phyloP scores from a whole-genome alignment of 805 yeast genomes.

The Sugiyamaella marilandica region DNA sequence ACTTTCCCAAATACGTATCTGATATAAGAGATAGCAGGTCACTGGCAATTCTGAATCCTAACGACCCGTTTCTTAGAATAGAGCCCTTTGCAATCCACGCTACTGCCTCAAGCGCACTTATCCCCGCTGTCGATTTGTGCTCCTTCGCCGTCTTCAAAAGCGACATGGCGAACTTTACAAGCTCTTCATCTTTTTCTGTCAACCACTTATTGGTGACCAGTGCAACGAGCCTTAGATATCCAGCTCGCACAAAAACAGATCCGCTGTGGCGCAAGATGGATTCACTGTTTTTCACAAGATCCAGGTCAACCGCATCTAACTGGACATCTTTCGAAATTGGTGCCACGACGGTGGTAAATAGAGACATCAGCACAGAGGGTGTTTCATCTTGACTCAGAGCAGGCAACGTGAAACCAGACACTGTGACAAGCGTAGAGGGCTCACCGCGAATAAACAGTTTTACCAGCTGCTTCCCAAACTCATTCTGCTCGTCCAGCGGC shows the following conservation, averaged over 20 bases:
- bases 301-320: background rate
- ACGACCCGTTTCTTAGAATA: conserved; percentile 49
- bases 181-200: conserved; percentile 21
- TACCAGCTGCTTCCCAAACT: conserved; percentile 1
- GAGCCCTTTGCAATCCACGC: conserved; percentile 75
- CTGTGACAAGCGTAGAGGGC: background rate
- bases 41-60: conserved; percentile 34
- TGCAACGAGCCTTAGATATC: conserved; percentile 52
- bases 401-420: background rate
- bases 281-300: conserved; percentile 15
- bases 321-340: conserved; percentile 9
- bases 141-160: background rate
- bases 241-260: conserved; percentile 41
- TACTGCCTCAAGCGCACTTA: conserved; percentile 40
- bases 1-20: conserved; percentile 33
- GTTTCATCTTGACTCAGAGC: background rate
- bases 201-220: conserved; percentile 57
- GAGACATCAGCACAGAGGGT: conserved; percentile 6
- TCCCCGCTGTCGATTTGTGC: background rate
- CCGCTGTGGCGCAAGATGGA: conserved; percentile 21
- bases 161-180: background rate
- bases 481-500: background rate
- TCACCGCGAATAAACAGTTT: conserved; percentile 8
- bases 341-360: conserved; percentile 19
- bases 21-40: conserved; percentile 30